phyloP scores from a whole-genome alignment of 1,284 basidiomycete genomes.

The Thecaphora frezii region DNA sequence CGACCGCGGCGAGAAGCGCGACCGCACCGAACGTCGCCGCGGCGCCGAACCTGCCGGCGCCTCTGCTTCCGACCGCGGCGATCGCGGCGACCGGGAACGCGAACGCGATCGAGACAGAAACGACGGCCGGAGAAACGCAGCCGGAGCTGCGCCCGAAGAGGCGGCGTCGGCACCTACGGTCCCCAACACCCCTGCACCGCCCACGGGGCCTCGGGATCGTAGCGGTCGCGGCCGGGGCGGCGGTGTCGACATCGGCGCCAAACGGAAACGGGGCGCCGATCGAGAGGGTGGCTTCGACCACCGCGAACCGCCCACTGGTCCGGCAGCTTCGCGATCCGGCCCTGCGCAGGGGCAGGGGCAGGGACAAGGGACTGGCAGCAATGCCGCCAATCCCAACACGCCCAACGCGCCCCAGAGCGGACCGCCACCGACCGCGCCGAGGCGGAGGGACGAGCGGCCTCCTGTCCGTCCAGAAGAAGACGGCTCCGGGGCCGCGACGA shows the following conservation, averaged over 20 bases:
- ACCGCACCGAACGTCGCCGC: slow-evolving; percentile 11
- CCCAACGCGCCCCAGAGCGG: slow-evolving; percentile 6
- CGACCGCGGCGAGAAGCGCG: slow-evolving; percentile 8
- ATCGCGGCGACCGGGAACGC: slow-evolving; percentile 1
- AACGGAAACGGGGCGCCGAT: no score
- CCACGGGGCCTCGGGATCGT: no score
- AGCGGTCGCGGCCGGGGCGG: slow-evolving; percentile 1
- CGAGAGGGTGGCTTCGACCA: no score
- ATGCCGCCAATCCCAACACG: slow-evolving; percentile 8
- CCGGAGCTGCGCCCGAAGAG: slow-evolving; percentile 2
- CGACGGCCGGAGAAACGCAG: slow-evolving; percentile 8
- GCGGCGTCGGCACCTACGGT: no score
- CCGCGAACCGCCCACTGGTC: background rate
- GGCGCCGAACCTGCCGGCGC: slow-evolving; percentile 5
- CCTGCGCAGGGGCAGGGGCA: slow-evolving; percentile 1
- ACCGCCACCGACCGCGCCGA: slow-evolving; percentile 18
- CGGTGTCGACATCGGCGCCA: background rate
- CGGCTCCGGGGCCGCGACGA: background rate
- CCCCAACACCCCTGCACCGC: no score
- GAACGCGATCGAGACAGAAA: slow-evolving; percentile 14
- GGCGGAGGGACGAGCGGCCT: slow-evolving; percentile 7
- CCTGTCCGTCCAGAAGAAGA: background rate
- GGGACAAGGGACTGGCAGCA: background rate
- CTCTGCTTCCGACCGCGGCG: no score
- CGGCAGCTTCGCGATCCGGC: background rate